Evolutionary conservation across 768 basidiomycete species (phyloP).

Genomic region (Saitozyma podzolica): DNA sequence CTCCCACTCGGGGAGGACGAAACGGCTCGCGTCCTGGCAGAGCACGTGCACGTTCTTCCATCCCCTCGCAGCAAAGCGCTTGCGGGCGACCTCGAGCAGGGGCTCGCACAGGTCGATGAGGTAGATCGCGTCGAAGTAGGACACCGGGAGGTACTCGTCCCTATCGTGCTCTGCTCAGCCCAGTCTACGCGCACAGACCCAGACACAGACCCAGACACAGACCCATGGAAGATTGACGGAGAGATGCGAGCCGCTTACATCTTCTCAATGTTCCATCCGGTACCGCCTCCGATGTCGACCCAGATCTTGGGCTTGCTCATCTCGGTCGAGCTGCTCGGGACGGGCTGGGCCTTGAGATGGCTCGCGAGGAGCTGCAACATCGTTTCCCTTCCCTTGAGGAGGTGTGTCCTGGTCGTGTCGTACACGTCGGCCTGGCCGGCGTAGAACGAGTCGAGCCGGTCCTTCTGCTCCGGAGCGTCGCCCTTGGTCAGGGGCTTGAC

Average conservation of each 20-base stretch:
- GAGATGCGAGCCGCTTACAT: slow-evolving; percentile 52
- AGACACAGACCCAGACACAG: too few relatives aligned
- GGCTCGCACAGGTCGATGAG: slow-evolving; percentile 73
- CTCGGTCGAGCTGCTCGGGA: slow-evolving; percentile 17
- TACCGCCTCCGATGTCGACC: slow-evolving; percentile 78
- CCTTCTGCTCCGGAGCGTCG: slow-evolving; percentile 38
- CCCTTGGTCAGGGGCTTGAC: slow-evolving; percentile 47
- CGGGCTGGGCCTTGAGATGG: slow-evolving; percentile 59
- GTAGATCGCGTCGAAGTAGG: slow-evolving; percentile 68
- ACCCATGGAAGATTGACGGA: too few relatives aligned
- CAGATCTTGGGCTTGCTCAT: slow-evolving; percentile 63
- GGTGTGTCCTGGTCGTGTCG: slow-evolving; percentile 64
- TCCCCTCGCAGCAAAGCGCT: slow-evolving; percentile 65
- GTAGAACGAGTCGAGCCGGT: slow-evolving; percentile 60
- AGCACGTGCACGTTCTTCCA: slow-evolving; percentile 73
- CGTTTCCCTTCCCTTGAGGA: slow-evolving; percentile 70
- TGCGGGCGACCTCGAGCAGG: slow-evolving; percentile 68
- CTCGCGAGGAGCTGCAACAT: slow-evolving; percentile 69
- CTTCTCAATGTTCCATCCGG: slow-evolving; percentile 71
- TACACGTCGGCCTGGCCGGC: slow-evolving; percentile 70
- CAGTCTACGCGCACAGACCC: too few relatives aligned
- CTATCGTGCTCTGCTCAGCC: slow-evolving; percentile 14
- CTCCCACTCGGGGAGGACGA: slow-evolving; percentile 66
- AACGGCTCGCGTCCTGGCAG: slow-evolving; percentile 70
- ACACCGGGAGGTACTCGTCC: slow-evolving; percentile 61